phyloP scores from a whole-genome alignment of 1,284 basidiomycete species.

The Bjerkandera adusta region DNA sequence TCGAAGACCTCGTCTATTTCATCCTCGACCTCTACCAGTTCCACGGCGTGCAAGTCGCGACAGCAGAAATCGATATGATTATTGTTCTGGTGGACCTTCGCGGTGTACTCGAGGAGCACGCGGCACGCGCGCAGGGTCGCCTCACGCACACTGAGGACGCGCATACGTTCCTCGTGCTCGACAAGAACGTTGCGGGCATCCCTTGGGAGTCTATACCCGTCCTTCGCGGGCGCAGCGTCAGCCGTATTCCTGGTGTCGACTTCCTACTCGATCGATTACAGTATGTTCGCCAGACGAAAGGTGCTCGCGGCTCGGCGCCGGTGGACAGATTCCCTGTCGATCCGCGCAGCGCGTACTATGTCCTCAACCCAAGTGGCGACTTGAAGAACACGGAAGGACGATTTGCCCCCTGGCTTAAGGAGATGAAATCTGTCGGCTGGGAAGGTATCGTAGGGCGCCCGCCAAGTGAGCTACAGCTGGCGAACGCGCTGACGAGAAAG shows the following conservation, averaged over 20 bases:
- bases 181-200: constrained; percentile 86
- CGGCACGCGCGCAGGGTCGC: constrained; percentile 36
- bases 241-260: constrained; percentile 86
- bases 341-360: constrained; percentile 72
- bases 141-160: constrained; percentile 40
- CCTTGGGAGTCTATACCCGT: constrained; percentile 97
- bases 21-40: constrained; percentile 93
- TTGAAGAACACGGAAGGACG: constrained; percentile 80
- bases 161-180: constrained; percentile 88
- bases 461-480: constrained; percentile 82
- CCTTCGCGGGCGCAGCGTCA: constrained; percentile 82
- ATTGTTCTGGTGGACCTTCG: constrained; percentile 80
- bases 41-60: constrained; percentile 85
- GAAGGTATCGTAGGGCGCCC: constrained; percentile 74
- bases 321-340: constrained; percentile 58
- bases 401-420: constrained; percentile 76
- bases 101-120: constrained; percentile 67
- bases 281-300: constrained; percentile 36
- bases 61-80: constrained; percentile 91
- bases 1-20: constrained; percentile 95
- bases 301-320: neutral
- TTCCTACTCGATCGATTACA: constrained; percentile 85
- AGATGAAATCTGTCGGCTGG: constrained; percentile 78
- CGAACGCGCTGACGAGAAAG: constrained; percentile 63
- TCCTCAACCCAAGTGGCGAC: constrained; percentile 94